phyloP scores from a whole-genome alignment of 129 eudicot species.

The Tagetes erecta region DNA sequence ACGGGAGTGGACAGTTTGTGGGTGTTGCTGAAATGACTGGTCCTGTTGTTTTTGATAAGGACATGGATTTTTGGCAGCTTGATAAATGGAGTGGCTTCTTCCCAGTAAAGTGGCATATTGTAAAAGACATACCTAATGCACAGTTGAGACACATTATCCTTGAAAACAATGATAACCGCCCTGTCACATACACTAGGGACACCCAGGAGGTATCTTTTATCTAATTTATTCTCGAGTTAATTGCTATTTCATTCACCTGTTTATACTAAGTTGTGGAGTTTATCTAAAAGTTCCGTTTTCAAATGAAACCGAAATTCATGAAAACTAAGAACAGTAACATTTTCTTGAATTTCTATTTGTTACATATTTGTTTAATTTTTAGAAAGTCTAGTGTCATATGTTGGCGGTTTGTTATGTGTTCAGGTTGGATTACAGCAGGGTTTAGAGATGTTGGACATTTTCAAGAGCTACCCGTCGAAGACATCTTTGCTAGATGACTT shows the following conservation, averaged over 20 bases:
- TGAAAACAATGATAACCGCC: constrained; percentile 81
- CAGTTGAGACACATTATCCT: constrained; percentile 72
- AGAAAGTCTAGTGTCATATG: constrained; percentile 1
- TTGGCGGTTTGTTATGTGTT: not conserved
- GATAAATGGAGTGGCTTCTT: constrained; percentile 94
- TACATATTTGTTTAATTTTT: constrained; percentile 2
- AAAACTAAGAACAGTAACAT: not conserved
- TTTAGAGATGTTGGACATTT: constrained; percentile 73
- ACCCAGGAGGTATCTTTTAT: constrained; percentile 72
- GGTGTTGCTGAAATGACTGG: constrained; percentile 94
- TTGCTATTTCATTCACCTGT: not conserved
- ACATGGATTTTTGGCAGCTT: constrained; percentile 93
- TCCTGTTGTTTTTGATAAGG: constrained; percentile 62
- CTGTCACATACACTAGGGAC: constrained; percentile 87
- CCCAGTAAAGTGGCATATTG: constrained; percentile 87
- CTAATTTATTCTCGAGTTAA: not conserved
- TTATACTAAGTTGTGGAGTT: not conserved
- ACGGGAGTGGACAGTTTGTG: constrained; percentile 88
- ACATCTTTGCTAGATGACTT: constrained; percentile 78
- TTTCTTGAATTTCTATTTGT: not conserved
- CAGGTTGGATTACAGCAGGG: constrained; percentile 85
- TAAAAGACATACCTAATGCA: constrained; percentile 78
- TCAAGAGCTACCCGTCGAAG: constrained; percentile 57
- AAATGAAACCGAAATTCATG: not conserved
- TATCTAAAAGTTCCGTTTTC: not conserved